phyloP scores from a whole-genome alignment of 306 rosid genomes.

The Arachis stenosperma region DNA sequence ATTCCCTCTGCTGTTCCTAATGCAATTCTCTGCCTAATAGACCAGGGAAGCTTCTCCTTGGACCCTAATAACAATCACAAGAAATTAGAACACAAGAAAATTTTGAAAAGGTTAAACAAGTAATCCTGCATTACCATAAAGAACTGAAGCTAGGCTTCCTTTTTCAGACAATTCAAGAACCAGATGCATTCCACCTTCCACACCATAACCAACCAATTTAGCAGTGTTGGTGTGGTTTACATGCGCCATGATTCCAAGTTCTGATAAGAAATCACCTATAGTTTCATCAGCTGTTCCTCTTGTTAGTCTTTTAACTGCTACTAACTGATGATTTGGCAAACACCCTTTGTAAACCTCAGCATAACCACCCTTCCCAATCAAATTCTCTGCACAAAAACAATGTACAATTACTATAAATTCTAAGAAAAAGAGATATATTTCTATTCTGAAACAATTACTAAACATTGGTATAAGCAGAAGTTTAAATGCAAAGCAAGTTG shows the following conservation, averaged over 20 bases:
- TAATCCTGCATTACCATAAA: slow-evolving; percentile 48
- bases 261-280: slow-evolving; percentile 67
- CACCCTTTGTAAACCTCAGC: slow-evolving; percentile 84
- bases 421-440: no score
- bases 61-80: slow-evolving; percentile 50
- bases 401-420: not conserved
- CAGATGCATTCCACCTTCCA: slow-evolving; percentile 83
- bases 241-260: slow-evolving; percentile 87
- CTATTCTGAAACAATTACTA: not conserved
- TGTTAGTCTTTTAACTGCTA: slow-evolving; percentile 69
- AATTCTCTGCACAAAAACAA: slow-evolving; percentile 56
- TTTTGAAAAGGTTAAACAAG: not conserved
- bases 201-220: slow-evolving; percentile 76
- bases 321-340: slow-evolving; percentile 59
- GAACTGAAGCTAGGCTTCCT: slow-evolving; percentile 84
- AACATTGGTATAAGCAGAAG: not conserved
- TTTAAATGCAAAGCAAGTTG: not conserved
- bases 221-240: slow-evolving; percentile 81
- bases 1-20: slow-evolving; percentile 72
- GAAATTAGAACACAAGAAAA: not conserved
- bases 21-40: slow-evolving; percentile 70
- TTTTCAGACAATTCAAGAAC: slow-evolving; percentile 76
- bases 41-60: slow-evolving; percentile 70
- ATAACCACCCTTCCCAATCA: slow-evolving; percentile 92
- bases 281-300: slow-evolving; percentile 69